Percentiles rank a stretch among this genome's conserved stretches.
phyloP scores from a whole-genome alignment of 345 rosid species.

The Cardamine chenopodiifolia region DNA sequence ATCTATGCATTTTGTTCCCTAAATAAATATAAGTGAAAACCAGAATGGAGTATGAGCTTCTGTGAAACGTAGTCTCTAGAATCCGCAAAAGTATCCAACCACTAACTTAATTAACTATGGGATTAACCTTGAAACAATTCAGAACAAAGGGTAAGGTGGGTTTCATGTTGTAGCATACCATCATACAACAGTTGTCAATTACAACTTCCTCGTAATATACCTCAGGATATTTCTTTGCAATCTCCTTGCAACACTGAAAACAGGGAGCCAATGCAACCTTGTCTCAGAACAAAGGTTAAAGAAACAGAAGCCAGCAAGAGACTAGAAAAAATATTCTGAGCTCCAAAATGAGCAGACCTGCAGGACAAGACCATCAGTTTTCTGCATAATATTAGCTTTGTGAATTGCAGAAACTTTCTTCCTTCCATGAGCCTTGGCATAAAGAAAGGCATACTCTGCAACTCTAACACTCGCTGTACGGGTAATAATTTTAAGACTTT shows the following conservation, averaged over 20 bases:
- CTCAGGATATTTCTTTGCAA: conserved; percentile 93
- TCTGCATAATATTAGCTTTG: background rate
- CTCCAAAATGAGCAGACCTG: background rate
- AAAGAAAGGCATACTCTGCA: conserved; percentile 1
- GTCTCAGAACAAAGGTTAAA: background rate
- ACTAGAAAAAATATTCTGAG: background rate
- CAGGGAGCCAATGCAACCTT: conserved; percentile 13
- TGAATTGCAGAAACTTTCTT: background rate
- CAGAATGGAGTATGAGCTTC: background rate
- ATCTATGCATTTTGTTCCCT: background rate
- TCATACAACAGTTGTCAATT: conserved; percentile 99
- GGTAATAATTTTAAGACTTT: conserved; percentile 91
- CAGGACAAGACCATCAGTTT: conserved; percentile 1
- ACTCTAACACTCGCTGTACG: conserved; percentile 95
- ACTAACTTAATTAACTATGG: background rate
- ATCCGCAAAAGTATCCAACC: background rate
- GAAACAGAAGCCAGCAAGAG: conserved; percentile 9
- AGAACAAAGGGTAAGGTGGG: background rate
- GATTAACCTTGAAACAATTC: background rate
- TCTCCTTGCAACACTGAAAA: conserved; percentile 93
- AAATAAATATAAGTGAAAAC: background rate
- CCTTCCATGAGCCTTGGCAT: background rate
- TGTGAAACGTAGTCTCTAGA: background rate
- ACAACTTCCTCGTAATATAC: conserved; percentile 91
- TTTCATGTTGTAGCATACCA: conserved; percentile 60